Evolutionary conservation across 2,329 filamentous ascomycete genomes (phyloP), one percentile per base, ranked within the genome.

Genomic region (Lanzia echinophila): DNA sequence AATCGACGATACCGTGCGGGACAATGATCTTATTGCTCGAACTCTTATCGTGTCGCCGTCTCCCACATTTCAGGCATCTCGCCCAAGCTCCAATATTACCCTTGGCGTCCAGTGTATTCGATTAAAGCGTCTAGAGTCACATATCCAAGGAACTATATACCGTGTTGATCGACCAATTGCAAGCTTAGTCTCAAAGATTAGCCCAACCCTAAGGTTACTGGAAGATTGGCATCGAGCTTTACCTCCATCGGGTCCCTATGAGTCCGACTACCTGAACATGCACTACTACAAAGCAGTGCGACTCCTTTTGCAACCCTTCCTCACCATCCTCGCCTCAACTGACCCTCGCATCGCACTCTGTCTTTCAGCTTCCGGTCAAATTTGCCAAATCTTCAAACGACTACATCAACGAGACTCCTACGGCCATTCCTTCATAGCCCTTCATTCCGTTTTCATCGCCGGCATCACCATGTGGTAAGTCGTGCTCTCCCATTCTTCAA

Each of bases 71-170:
- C 57, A 63, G 53, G 64, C 3, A 56, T 63, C 55, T 60, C 64
- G 53, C 60, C 66, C 53, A 68, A 68, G 39, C 59, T 71, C 52
- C 6, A 64, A 64, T 36, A 65, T 76, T 24, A 73, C 73, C 6
- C 70, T 74, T 8, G 69, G 70, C 6, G 69, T 74, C 8, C 71
- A 72, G 20, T 67, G 77, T 2, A 71, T 76, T 49, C 70, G 71
- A 47, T 68, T 78, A 19, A 74, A 75, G 22, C 69, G 71, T 6
- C 67, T 74, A 38, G 75, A 79, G 58, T 75, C 75, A 1, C 71
- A 71, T 17, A 77, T 78, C 31, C 75, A 78, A 57, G 70, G 75
- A 50, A 75, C 75, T n/a, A 73, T 79, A 34, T 79, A 79, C 58
- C 70, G 76, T 13, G 72, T 74, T 13, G 76, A 79, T 56, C 69